These are phyloP conservation scores for Scleroderma bovista DNA, from an alignment of 768 basidiomycete species.

Conservation along the genomic window DNA sequence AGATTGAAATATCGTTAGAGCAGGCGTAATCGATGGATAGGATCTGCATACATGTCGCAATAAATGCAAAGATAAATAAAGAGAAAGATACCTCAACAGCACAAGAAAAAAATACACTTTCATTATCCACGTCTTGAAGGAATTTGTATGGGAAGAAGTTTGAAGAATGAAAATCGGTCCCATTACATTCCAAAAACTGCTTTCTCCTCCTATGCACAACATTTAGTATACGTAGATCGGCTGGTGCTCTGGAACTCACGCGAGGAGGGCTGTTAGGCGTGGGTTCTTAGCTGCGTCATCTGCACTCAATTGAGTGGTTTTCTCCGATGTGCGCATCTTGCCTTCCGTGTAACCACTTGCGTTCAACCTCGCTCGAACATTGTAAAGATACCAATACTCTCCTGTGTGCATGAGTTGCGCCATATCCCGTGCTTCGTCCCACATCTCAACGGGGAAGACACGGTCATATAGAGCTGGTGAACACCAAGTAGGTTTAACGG, in stretches of 20 bases:
- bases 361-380: conserved; percentile 41
- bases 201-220: conserved; percentile 42
- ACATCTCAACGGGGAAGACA: conserved; percentile 54
- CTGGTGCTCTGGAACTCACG: conserved; percentile 33
- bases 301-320: conserved; percentile 40
- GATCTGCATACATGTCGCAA: conserved; percentile 32
- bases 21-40: conserved; percentile 35
- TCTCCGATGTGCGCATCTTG: conserved; percentile 42
- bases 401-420: conserved; percentile 42
- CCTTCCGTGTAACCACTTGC: conserved; percentile 42
- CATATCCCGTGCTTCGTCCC: conserved; percentile 43
- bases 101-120: conserved; percentile 45
- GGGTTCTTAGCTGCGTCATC: conserved; percentile 30
- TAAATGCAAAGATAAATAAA: not conserved
- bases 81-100: conserved; percentile 46
- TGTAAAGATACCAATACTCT: conserved; percentile 48
- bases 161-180: conserved; percentile 18
- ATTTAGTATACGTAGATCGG: conserved; percentile 3
- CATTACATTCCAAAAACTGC: conserved; percentile 26
- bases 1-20: conserved; percentile 36
- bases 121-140: conserved; percentile 42
- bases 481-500: conserved; percentile 42
- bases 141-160: conserved; percentile 38
- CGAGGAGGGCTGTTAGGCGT: conserved; percentile 44
- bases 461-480: conserved; percentile 37